Percentiles rank a stretch among this genome's conserved stretches.
Evolutionary conservation across 352 stramenopile genomes (phyloP).

Genomic region (Pythium aquatile): DNA sequence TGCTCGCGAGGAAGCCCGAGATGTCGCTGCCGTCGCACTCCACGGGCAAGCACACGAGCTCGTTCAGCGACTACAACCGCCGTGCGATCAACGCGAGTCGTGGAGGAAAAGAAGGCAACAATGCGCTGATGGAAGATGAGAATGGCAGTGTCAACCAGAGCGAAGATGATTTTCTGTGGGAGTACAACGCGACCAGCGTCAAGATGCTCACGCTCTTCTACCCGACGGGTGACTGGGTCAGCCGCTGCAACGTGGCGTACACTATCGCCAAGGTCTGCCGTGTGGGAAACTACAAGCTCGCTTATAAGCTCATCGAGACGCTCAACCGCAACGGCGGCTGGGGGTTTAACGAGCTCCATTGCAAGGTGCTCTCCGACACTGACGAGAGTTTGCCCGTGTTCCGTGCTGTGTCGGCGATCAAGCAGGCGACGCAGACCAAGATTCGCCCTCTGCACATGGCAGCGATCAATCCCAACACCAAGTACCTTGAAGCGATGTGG

Average conservation of each 20-base stretch:
- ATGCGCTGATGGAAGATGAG: slow-evolving; percentile 57
- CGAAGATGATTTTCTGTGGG: slow-evolving; percentile 41
- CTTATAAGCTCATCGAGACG: slow-evolving; percentile 54
- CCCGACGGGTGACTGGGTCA: slow-evolving; percentile 57
- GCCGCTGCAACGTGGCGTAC: slow-evolving; percentile 29
- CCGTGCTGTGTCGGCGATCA: slow-evolving; percentile 60
- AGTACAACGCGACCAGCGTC: slow-evolving; percentile 39
- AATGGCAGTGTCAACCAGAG: slow-evolving; percentile 2
- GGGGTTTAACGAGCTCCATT: slow-evolving; percentile 65
- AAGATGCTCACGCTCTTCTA: slow-evolving; percentile 70
- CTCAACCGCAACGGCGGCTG: slow-evolving; percentile 50
- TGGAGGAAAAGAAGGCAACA: slow-evolving; percentile 76
- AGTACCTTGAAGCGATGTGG: slow-evolving; percentile 63
- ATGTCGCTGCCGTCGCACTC: slow-evolving; percentile 67
- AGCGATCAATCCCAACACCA: slow-evolving; percentile 70
- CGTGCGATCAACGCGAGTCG: slow-evolving; percentile 80
- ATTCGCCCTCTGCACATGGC: slow-evolving; percentile 73
- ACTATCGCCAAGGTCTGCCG: slow-evolving; percentile 39
- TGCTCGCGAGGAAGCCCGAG: slow-evolving; percentile 43
- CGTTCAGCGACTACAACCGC: slow-evolving; percentile 81
- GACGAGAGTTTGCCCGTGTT: slow-evolving; percentile 47
- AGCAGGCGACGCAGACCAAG: slow-evolving; percentile 57
- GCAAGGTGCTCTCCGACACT: slow-evolving; percentile 47
- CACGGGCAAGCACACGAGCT: slow-evolving; percentile 73
- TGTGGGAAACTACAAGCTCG: slow-evolving; percentile 44